Evolutionary conservation across 2,329 filamentous ascomycete genomes (phyloP), one percentile per base, ranked within the genome.

Genomic region (Stagonosporopsis chrysanthemi): DNA sequence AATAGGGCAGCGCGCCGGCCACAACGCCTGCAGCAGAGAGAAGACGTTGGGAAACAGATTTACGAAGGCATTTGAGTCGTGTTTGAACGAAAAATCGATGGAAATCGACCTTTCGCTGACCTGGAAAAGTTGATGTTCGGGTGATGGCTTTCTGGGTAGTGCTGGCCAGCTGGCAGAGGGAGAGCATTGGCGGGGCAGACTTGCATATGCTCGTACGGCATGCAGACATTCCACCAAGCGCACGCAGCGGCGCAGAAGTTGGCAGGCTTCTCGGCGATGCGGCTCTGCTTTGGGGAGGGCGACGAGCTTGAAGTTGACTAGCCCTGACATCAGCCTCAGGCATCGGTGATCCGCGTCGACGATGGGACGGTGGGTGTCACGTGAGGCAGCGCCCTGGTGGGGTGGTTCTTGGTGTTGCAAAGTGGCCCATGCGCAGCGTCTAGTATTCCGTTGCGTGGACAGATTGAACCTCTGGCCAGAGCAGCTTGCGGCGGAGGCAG

Each of bases 381-480:
- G 62, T 54, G 60, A 19, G 26, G 55, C 28, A 46, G 56, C 14
- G 3, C 41, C 6, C 57, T 61, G 64, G 60, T 56, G 52, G 41
- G 36, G 40, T 35, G 26, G 49, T 36, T 26, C 14, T 38, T 51
- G 40, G 42, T 42, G 46, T 52, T 54, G 36, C 38, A 23, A 31
- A 28, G 28, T 56, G 52, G 52, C 19, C 52, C 45, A 24, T 43
- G 52, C 40, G n/a, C 36, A 12, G 3, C 4, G 9, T 26, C 17
- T 14, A 23, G n/a, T 64, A 64, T 64, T 66, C 61, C 63, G 65
- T 62, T 68, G 64, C 65, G 65, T 67, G 69, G 67, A 66, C 72
- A 75, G 67, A 69, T 73, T 70, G 68, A 72, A 73, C 65, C 69
- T 72, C 71, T 70, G 67, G 68, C 65, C 65, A 67, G 62, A 65